Evolutionary conservation across 352 stramenopile genomes (phyloP), one percentile per base, ranked within the genome.

Genomic region (Achlya hypogyna): DNA sequence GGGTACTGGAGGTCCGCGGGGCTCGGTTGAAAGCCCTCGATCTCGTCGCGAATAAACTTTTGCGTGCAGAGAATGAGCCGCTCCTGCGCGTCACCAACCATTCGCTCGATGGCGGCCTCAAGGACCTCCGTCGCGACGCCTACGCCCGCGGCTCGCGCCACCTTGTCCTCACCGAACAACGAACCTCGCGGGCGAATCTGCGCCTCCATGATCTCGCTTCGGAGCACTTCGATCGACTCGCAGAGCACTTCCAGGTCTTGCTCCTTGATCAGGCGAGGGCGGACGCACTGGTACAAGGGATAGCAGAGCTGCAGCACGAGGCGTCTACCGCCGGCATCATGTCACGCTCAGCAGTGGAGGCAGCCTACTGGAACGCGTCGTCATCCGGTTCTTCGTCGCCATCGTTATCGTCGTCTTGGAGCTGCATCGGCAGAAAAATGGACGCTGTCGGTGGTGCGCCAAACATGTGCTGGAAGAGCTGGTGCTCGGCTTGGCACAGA

Each of bases 81-180:
- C 54, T 94, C 85, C 53, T 92, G 83, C 3, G 83, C 82, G 40
- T 94, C 85, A 65, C 90, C 81, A 43, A 92, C 84, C 81, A 94
- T 88, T 40, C 85, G 83, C 54, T 90, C 78, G 75, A 94, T 83
- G 51, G 91, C 84, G 2, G 83, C 78, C 56, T 90, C 85, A 0
- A 84, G 74, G 43, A 75, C 84, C 0, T 78, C 81, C 1, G 86
- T 75, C 1, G 83, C 68, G 5, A 74, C 69, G 8, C 29, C 54
- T 63, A 56, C 10, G 2, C 16, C n/a, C 22, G 42, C n/a, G n/a
- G n/a, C n/a, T n/a, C n/a, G n/a, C n/a, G n/a, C n/a, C n/a, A n/a
- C n/a, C n/a, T n/a, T n/a, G n/a, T n/a, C n/a, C n/a, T n/a, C n/a
- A n/a, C 51, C 12, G 28, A 43, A 16, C 10, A 56, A 23, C 38